phyloP scores from a whole-genome alignment of 306 rosid species.

The Vachellia collinsii region DNA sequence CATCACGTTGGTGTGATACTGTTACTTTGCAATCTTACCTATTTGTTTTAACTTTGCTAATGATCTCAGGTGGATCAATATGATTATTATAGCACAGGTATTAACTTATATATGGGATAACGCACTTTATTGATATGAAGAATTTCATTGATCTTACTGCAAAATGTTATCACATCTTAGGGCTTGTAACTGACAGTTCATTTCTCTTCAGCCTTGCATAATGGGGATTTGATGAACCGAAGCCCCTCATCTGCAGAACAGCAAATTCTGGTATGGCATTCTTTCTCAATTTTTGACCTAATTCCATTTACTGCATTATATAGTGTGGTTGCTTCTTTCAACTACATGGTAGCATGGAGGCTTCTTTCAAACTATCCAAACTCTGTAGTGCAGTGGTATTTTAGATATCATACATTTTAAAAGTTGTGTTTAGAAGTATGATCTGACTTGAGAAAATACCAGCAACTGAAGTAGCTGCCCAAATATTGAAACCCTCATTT shows the following conservation, averaged over 20 bases:
- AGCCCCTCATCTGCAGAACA: constrained; percentile 81
- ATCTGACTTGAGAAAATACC: constrained; percentile 9
- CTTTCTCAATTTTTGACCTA: constrained; percentile 28
- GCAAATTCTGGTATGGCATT: constrained; percentile 81
- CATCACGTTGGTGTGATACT: constrained; percentile 33
- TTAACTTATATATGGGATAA: constrained; percentile 32
- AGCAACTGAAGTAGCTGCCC: background rate
- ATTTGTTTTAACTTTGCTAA: constrained; percentile 38
- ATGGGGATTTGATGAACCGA: constrained; percentile 61
- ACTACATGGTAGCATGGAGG: background rate
- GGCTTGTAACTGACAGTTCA: constrained; percentile 38
- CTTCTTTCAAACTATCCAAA: background rate
- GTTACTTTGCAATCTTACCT: constrained; percentile 24
- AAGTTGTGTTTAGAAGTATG: background rate
- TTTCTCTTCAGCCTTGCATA: constrained; percentile 62
- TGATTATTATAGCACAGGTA: constrained; percentile 70
- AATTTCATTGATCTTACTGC: constrained; percentile 33
- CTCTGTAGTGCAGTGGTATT: background rate
- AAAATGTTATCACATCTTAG: constrained; percentile 19
- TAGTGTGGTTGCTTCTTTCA: background rate
- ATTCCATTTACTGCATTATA: constrained; percentile 19
- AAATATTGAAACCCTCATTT: background rate
- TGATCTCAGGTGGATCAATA: constrained; percentile 64
- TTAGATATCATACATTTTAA: constrained; percentile 15
- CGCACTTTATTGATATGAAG: constrained; percentile 20